Base-by-base conservation (phyloP, 495 filamentous ascomycete species). In the Hypoxylon rickii region DNA sequence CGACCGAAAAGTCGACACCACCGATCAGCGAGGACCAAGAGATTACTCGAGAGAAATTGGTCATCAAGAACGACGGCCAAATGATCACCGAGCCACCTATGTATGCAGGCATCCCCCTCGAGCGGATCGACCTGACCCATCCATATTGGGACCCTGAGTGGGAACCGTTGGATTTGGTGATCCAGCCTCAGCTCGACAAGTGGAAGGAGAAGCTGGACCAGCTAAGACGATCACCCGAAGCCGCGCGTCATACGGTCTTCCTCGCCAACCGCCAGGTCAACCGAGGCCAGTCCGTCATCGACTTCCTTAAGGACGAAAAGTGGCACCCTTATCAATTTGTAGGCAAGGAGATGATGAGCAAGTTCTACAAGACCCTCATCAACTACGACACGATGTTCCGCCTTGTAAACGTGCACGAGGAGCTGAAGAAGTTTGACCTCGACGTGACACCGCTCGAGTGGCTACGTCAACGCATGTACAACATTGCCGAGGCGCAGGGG, bases 371-470 rank as follows among this genome's bases (percentile, higher is more conserved):
- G 40, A 60, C 62, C 4, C 66, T 77, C n/a, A 67, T 67, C 32
- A 70, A 73, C 40, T 80, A 80, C 57, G 76, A 80, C 44, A 79
- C 72, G 0, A 65, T 80, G 7, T 80, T 72, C 52, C 71, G 77
- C 8, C 53, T 80, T 22, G 73, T 72, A 7, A 71, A 76, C 46
- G 66, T 75, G 3, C 69, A 76, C 31, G 70, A 75, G 19, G 77
- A 80, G 56, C 69, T 80, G n/a, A 70, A 62, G 31, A 73, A 72
- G 46, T 76, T 76, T 18, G 58, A 64, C 33, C 70, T 79, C 15
- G 75, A 76, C 29, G 53, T 79, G 49, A 64, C 68, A 5, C 75
- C 77, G 15, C 67, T 76, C 7, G 63, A 78, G 18, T 80, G 77
- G 77, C 61, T 80, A 31, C 72, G 77, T 7, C 76, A 79, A 31